Evolutionary conservation across 2,329 filamentous ascomycete genomes (phyloP), one percentile per base, ranked within the genome.

Genomic region (Hypoxylon sp.): DNA sequence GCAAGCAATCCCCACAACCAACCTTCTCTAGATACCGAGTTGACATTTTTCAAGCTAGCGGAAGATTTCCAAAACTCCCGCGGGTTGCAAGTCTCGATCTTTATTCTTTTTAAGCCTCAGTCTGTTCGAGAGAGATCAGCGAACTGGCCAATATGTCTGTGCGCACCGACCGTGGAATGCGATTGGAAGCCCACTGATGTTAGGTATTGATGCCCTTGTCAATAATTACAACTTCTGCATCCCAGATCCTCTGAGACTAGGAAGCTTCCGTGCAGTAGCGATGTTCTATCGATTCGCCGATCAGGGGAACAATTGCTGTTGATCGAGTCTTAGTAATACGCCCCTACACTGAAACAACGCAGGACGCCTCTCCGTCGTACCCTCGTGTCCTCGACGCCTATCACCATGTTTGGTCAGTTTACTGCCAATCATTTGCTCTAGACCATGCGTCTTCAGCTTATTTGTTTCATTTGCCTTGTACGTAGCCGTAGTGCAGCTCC

Each of bases 251-350:
- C 19, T 50, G 58, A 47, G 57, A 65, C 65, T 61, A 66, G 48
- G 55, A 70, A 58, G 62, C 65, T 68, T 70, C 65, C 50, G 57
- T 68, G 68, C 68, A 70, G 68, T 68, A 70, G 68, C 62, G 58
- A 63, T 42, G 46, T 61, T 57, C 51, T 68, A 47, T 53, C 47
- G 29, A 65, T 54, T 67, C 53, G 60, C n/a, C 58, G 54, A 67
- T 63, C 64, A 65, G 57, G 62, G 68, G 57, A 37, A 22, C 11
- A 39, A 52, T 26, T 42, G n/a, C 19, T 35, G 19, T 26, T 50
- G 47, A 26, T n/a, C 54, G 48, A 35, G 53, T 17, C 29, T 22
- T 39, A 51, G 29, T 33, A 31, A 53, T 42, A 31, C 26, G 35
- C n/a, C 10, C 35, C 29, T 55, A 44, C n/a, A 17, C 50, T 24